A percentile compares a stretch with the other conserved stretches of the same genome.
Evolutionary conservation across 192 early-diverging fungal species (phyloP).

Genomic region (Glomus cerebriforme): DNA sequence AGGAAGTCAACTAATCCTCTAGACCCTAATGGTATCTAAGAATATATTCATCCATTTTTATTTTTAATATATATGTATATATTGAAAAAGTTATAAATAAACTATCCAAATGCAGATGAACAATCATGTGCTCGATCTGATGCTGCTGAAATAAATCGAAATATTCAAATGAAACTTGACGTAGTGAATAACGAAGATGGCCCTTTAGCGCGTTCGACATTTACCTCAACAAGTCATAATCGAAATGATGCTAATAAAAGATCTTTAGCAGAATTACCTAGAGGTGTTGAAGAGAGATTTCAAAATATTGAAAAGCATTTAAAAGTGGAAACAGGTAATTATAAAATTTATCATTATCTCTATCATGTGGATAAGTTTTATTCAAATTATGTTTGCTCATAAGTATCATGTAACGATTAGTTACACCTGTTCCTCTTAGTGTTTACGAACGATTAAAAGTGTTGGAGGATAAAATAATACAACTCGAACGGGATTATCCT

Average conservation of each 20-base stretch:
- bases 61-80: background rate
- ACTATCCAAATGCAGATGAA: background rate
- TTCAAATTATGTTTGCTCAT: background rate
- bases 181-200: constrained; percentile 66
- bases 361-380: background rate
- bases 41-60: background rate
- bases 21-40: constrained; percentile 23
- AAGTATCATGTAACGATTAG: constrained; percentile 25
- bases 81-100: background rate
- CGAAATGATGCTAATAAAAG: constrained; percentile 20
- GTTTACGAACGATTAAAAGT: constrained; percentile 65
- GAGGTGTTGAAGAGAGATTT: constrained; percentile 62
- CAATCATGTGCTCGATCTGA: constrained; percentile 31
- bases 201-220: constrained; percentile 61
- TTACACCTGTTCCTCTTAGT: constrained; percentile 41
- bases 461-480: constrained; percentile 76
- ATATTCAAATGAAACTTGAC: constrained; percentile 78
- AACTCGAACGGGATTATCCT: constrained; percentile 75
- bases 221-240: constrained; percentile 40
- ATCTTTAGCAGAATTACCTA: constrained; percentile 8
- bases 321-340: constrained; percentile 62
- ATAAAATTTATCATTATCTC: constrained; percentile 3
- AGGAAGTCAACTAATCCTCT: constrained; percentile 11
- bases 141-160: constrained; percentile 56
- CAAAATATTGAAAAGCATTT: constrained; percentile 75